Evolutionary conservation across 257 asterid species (phyloP).

Genomic region (Nicotiana otophora): DNA sequence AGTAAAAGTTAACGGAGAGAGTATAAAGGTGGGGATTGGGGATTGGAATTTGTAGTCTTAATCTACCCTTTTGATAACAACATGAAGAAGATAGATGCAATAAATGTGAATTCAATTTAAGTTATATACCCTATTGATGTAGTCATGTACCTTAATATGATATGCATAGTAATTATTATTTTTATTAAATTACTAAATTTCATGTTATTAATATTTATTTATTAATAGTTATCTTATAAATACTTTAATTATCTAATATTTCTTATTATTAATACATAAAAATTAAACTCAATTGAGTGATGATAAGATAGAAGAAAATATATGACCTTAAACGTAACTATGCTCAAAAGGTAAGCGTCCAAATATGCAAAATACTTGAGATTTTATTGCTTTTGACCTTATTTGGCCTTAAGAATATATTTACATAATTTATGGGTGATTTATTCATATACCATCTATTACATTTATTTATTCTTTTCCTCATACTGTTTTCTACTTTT

Average conservation of each 20-base stretch:
- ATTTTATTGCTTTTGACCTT: too few species aligned
- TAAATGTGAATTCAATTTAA: neutral
- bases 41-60: neutral
- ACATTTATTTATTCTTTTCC: neutral
- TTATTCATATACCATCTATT: neutral
- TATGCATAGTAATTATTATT: neutral
- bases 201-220: neutral
- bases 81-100: neutral
- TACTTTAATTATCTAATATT: neutral
- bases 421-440: neutral
- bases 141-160: neutral
- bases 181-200: neutral
- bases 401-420: neutral
- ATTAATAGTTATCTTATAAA: neutral
- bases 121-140: neutral
- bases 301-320: neutral
- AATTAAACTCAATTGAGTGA: neutral
- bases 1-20: too few species aligned
- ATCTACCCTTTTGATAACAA: neutral
- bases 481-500: neutral
- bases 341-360: neutral
- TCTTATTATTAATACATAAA: neutral
- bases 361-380: neutral
- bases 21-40: neutral
- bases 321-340: neutral